Evolutionary conservation across 164 flowering plant species (phyloP), one percentile per base, ranked within the genome.

Genomic region (Taxillus chinensis): DNA sequence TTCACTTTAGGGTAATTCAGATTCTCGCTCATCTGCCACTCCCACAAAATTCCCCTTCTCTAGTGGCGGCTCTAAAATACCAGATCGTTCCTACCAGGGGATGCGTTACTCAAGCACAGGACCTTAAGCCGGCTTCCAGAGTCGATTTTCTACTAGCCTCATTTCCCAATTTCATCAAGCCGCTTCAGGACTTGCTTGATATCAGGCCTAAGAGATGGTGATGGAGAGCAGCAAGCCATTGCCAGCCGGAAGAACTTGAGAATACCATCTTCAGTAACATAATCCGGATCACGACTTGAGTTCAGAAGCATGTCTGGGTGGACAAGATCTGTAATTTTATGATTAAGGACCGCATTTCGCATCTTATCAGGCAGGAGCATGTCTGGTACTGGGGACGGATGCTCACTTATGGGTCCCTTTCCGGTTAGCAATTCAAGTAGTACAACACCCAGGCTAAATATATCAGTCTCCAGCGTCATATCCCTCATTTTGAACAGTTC

Each of bases 401-500:
- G 71, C 50, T 66, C 75, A 57, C 72, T 76, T 14, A 89, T 70
- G 7, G 93, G 82, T 57, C 80, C 86, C 70, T 81, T 89, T 51
- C 97, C 87, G 0, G 95, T 79, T 11, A 95, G 72, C 45, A 95
- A 61, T 72, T 95, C 96, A 5, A 95, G 87, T n/a, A 89, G 77
- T 55, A 95, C 80, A 3, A 95, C 79, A 11, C 99, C 99, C 52
- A 90, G 80, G 70, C 92, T 78, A 80, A 84, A 91, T 3, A 91
- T 75, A 71, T 95, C 99, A 49, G 82, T 81, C 70, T 81, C 81
- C 67, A 66, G 71, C 57, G 70, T 74, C 12, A 72, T 90, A 39
- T 93, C 99, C 72, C 74, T 86, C 87, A 95, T 91, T 75, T 95
- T 95, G 71, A 89, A 84, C 63, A 91, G 85, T 71, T 95, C 96